Evolutionary conservation across 768 basidiomycete genomes (phyloP).

Genomic region (Macrolepiota albuminosa): DNA sequence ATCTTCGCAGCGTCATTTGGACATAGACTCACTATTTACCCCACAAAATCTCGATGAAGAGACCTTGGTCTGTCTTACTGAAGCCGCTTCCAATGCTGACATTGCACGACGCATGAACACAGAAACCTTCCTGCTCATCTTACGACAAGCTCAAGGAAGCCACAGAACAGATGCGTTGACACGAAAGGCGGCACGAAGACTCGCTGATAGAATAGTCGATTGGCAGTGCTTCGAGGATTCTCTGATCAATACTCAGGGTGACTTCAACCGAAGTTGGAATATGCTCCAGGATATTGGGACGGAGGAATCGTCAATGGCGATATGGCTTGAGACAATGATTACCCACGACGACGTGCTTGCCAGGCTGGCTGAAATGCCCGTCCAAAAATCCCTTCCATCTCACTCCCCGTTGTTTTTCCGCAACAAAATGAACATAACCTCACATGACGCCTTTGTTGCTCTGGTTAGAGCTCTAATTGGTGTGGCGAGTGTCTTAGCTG

Average conservation of each 20-base stretch:
- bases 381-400: constrained; percentile 25
- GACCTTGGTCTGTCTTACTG: constrained; percentile 51
- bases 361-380: constrained; percentile 39
- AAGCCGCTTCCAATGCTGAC: constrained; percentile 62
- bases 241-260: constrained; percentile 45
- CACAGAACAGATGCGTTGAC: constrained; percentile 34
- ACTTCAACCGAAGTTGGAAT: constrained; percentile 42
- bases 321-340: constrained; percentile 69
- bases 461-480: constrained; percentile 68
- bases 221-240: constrained; percentile 64
- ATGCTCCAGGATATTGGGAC: constrained; percentile 58
- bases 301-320: constrained; percentile 66
- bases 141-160: constrained; percentile 33
- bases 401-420: constrained; percentile 37
- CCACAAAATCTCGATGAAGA: constrained; percentile 45
- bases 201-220: constrained; percentile 46
- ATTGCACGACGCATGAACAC: constrained; percentile 50
- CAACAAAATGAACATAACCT: constrained; percentile 19
- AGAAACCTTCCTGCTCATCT: constrained; percentile 36
- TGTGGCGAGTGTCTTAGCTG: constrained; percentile 59
- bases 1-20: constrained; percentile 47
- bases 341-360: constrained; percentile 48
- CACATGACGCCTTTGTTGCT: constrained; percentile 56
- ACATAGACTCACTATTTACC: constrained; percentile 52
- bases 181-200: constrained; percentile 40